These are phyloP conservation scores for Tranzscheliella williamsii DNA, from an alignment of 1,284 basidiomycete species.

Conservation along the genomic window DNA sequence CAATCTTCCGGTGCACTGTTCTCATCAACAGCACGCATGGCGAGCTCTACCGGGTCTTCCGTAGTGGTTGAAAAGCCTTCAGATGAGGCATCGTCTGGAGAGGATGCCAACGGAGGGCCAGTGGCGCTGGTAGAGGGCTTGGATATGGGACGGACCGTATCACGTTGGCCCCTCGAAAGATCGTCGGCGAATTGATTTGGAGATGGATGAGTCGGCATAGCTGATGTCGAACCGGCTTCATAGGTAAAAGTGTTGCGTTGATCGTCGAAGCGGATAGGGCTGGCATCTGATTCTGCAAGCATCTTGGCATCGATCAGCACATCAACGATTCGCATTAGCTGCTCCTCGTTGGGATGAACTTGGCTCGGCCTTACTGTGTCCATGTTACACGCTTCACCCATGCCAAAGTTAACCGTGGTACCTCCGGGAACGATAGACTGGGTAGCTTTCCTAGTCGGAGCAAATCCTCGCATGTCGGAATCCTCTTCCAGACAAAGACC, in stretches of 20 bases:
- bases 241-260: slow-evolving; percentile 40
- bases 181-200: background rate
- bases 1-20: slow-evolving; percentile 5
- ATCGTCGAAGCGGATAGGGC: slow-evolving; percentile 51
- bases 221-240: background rate
- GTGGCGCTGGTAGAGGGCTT: background rate
- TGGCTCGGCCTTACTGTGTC: slow-evolving; percentile 57
- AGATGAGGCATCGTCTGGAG: slow-evolving; percentile 3
- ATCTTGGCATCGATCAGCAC: slow-evolving; percentile 75
- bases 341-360: slow-evolving; percentile 90
- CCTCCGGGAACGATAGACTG: slow-evolving; percentile 29
- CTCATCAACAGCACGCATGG: slow-evolving; percentile 47
- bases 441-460: slow-evolving; percentile 72
- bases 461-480: slow-evolving; percentile 82
- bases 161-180: background rate
- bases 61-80: slow-evolving; percentile 24
- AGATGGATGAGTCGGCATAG: background rate
- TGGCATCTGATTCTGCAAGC: slow-evolving; percentile 67
- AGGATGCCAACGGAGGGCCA: background rate
- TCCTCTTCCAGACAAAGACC: slow-evolving; percentile 82
- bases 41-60: slow-evolving; percentile 52
- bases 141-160: background rate
- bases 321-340: slow-evolving; percentile 88
- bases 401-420: slow-evolving; percentile 26
- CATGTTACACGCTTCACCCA: slow-evolving; percentile 38